Base-by-base conservation (phyloP, 768 basidiomycete species). In the Mycena floridula region DNA sequence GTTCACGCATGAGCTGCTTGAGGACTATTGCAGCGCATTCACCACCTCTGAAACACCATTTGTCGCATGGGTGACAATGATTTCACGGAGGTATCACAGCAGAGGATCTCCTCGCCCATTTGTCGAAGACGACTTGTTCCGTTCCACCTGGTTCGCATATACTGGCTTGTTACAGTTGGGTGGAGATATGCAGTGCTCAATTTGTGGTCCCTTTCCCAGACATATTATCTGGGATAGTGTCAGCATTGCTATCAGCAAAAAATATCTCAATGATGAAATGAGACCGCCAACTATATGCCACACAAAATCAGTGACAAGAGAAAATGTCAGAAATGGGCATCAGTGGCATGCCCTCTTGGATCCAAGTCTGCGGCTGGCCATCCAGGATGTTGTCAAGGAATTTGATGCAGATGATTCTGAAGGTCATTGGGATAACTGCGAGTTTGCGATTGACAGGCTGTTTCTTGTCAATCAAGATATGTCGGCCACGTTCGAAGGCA, bases 11-110 rank as follows among this genome's bases (percentile, higher is more conserved):
- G 55, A 64, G 11, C 47, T 67, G 4, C 50, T 69, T 3, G 57
- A 69, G 21, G 60, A 62, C 25, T 69, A 64, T 37, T 65, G 61
- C 1, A 54, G 48, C 21, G 47, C 50, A 1, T 67, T 49, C 41
- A 63, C 60, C 7, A 44, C 58, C 8, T 67, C 67, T 2, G 64
- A 69, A 48, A 66, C 59, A 0, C 66, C 64, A 2, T 67, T 69
- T 45, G 46, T 51, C 5, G 54, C 65, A 20, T 63, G 56, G 56
- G 54, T 59, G 1, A 42, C 44, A 12, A 42, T 49, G 5, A 40
- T 61, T 21, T 44, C 50, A 9, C 49, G 55, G 4, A 35, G 56
- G 16, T 66, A 65, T 43, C 11, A 32, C 11, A 43, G 42, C 5
- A 32, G 47, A 20, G 21, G 30, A 7, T 52, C 54, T 0, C 25